Evolutionary conservation across 2,329 filamentous ascomycete species (phyloP).

Genomic region (Xylaria sp.): DNA sequence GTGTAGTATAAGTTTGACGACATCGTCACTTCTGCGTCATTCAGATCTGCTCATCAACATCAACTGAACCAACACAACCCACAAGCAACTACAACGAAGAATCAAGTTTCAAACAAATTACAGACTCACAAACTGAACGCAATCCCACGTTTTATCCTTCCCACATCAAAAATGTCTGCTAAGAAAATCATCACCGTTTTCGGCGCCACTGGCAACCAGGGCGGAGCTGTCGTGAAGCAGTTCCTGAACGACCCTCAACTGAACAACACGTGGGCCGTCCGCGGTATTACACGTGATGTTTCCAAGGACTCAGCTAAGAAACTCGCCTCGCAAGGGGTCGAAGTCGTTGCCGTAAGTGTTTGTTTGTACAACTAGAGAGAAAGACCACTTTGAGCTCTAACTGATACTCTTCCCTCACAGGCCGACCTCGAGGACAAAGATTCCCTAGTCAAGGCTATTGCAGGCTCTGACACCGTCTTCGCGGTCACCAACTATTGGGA

Average conservation of each 20-base stretch:
- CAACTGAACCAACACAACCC: background rate
- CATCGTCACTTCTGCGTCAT: slow-evolving; percentile 3
- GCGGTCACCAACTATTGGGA: slow-evolving; percentile 60
- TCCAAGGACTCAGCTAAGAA: slow-evolving; percentile 49
- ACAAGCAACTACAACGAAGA: slow-evolving; percentile 1
- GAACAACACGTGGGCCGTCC: slow-evolving; percentile 55
- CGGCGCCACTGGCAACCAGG: slow-evolving; percentile 66
- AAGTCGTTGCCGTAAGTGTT: slow-evolving; percentile 54
- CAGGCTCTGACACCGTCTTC: slow-evolving; percentile 55
- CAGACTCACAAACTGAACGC: background rate
- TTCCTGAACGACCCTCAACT: slow-evolving; percentile 48
- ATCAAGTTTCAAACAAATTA: background rate
- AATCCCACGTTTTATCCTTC: background rate
- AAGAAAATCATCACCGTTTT: slow-evolving; percentile 60
- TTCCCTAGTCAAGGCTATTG: slow-evolving; percentile 51
- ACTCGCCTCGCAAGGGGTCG: slow-evolving; percentile 41
- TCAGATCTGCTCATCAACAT: slow-evolving; percentile 3
- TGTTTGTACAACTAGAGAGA: background rate
- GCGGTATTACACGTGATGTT: slow-evolving; percentile 60
- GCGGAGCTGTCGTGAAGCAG: slow-evolving; percentile 57
- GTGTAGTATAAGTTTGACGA: slow-evolving; percentile 13
- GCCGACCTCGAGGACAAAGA: slow-evolving; percentile 56
- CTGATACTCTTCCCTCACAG: slow-evolving; percentile 31
- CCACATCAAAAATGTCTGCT: slow-evolving; percentile 30
- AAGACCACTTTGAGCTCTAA: background rate